Conservation (phyloP, 192 early-diverging fungal species). For the Bifiguratus adelaidae region DNA sequence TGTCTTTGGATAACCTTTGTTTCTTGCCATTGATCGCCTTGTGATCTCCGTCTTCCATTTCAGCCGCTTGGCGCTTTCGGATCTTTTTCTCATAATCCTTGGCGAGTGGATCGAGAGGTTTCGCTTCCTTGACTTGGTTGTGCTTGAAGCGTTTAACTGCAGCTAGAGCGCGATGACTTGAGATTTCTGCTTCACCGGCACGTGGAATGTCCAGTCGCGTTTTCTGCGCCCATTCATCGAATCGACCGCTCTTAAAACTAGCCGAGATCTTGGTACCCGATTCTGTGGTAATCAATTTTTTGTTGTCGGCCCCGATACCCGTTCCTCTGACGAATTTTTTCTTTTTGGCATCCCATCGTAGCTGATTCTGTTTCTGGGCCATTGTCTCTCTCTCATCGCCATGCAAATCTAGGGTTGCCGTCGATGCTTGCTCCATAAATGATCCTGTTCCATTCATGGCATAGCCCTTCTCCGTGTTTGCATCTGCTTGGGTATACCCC, state of each 20-base stretch:
- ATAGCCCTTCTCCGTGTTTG: slow-evolving; percentile 81
- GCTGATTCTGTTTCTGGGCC: slow-evolving; percentile 42
- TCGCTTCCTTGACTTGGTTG: slow-evolving; percentile 59
- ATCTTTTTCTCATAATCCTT: slow-evolving; percentile 55
- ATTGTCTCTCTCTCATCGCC: slow-evolving; percentile 72
- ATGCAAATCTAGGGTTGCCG: slow-evolving; percentile 63
- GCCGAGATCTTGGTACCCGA: slow-evolving; percentile 84
- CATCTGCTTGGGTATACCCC: slow-evolving; percentile 71
- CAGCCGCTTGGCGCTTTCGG: slow-evolving; percentile 39
- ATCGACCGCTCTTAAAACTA: slow-evolving; percentile 74
- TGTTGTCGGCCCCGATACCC: slow-evolving; percentile 89
- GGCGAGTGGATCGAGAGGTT: slow-evolving; percentile 54
- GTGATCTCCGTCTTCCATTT: slow-evolving; percentile 24
- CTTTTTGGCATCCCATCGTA: slow-evolving; percentile 92
- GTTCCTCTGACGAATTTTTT: slow-evolving; percentile 77
- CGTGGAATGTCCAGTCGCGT: slow-evolving; percentile 72
- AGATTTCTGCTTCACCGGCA: slow-evolving; percentile 78
- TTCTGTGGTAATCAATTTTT: slow-evolving; percentile 89
- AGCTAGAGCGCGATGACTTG: slow-evolving; percentile 26
- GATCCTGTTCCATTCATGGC: slow-evolving; percentile 55
- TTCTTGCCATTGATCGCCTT: slow-evolving; percentile 7
- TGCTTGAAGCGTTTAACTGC: slow-evolving; percentile 63
- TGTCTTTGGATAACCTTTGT: slow-evolving; percentile 12
- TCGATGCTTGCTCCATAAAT: slow-evolving; percentile 74
- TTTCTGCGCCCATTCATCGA: slow-evolving; percentile 73